These are phyloP conservation scores for Solanum bulbocastanum DNA, from an alignment of 257 asterid genomes.

Conservation along the genomic window DNA sequence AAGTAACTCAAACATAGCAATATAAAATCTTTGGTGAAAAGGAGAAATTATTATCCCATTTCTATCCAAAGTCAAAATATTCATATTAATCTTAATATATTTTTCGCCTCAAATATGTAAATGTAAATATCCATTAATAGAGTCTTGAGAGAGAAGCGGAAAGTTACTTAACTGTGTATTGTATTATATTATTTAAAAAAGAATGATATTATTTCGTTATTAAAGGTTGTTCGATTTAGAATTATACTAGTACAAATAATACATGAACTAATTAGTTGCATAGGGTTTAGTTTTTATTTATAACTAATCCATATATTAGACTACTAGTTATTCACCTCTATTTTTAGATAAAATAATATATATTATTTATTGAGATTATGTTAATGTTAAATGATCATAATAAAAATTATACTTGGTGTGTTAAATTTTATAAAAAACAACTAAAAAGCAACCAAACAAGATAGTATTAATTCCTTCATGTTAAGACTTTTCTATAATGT, in stretches of 20 bases:
- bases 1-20: not conserved
- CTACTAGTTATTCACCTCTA: not conserved
- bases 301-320: not conserved
- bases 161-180: too few relatives aligned
- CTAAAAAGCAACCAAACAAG: too few relatives aligned
- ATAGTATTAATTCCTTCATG: not conserved
- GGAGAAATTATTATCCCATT: not conserved
- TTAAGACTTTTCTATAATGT: not conserved
- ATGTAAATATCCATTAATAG: too few relatives aligned
- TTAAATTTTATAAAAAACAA: too few relatives aligned
- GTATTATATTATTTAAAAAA: too few relatives aligned
- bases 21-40: not conserved
- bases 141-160: not conserved
- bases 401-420: too few relatives aligned
- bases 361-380: too few relatives aligned
- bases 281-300: not conserved
- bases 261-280: not conserved
- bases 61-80: not conserved
- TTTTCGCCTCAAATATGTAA: not conserved
- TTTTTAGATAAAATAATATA: too few relatives aligned
- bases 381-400: too few relatives aligned
- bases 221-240: not conserved
- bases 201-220: too few relatives aligned
- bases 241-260: too few relatives aligned
- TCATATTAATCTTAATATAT: not conserved